A percentile compares a stretch with the other conserved stretches of the same genome.
phyloP scores from a whole-genome alignment of 352 stramenopile genomes.

The Globisporangium spinosum region DNA sequence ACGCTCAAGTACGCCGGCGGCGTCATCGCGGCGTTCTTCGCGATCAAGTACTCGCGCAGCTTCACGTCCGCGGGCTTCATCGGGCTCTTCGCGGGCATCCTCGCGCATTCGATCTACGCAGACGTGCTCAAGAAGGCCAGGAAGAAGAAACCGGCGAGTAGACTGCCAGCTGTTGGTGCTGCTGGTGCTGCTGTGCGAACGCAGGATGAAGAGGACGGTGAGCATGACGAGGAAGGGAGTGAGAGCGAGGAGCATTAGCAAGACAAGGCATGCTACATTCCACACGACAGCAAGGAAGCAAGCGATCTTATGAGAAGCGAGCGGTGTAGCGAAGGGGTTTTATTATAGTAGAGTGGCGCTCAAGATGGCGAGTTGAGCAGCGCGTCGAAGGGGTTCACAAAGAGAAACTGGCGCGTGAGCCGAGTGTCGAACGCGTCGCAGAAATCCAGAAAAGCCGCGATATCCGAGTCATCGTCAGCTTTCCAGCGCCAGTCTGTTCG shows the following conservation, averaged over 20 bases:
- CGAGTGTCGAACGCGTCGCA: slow-evolving; percentile 25
- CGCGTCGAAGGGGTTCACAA: slow-evolving; percentile 42
- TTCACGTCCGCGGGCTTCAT: slow-evolving; percentile 56
- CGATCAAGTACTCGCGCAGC: slow-evolving; percentile 57
- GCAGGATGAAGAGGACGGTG: not conserved
- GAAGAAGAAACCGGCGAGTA: not conserved
- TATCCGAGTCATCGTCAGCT: not conserved
- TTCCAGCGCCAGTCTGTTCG: not conserved
- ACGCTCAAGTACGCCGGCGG: slow-evolving; percentile 57
- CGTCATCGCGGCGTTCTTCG: slow-evolving; percentile 51
- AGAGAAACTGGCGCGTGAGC: slow-evolving; percentile 31
- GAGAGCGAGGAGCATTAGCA: not conserved
- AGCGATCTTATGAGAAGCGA: slow-evolving; percentile 7
- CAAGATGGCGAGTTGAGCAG: slow-evolving; percentile 4
- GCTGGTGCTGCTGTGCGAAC: not conserved
- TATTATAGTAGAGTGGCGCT: not conserved
- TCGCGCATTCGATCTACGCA: slow-evolving; percentile 68
- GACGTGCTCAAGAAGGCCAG: slow-evolving; percentile 50
- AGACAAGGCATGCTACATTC: not conserved
- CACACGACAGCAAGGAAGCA: not conserved
- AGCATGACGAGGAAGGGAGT: not conserved
- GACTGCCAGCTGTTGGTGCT: not conserved
- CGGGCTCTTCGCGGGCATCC: slow-evolving; percentile 58
- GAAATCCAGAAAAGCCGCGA: slow-evolving; percentile 30
- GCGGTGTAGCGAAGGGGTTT: not conserved